Evolutionary conservation across 2,329 filamentous ascomycete genomes (phyloP), one percentile per base, ranked within the genome.

Genomic region (Diplodia sapinea): DNA sequence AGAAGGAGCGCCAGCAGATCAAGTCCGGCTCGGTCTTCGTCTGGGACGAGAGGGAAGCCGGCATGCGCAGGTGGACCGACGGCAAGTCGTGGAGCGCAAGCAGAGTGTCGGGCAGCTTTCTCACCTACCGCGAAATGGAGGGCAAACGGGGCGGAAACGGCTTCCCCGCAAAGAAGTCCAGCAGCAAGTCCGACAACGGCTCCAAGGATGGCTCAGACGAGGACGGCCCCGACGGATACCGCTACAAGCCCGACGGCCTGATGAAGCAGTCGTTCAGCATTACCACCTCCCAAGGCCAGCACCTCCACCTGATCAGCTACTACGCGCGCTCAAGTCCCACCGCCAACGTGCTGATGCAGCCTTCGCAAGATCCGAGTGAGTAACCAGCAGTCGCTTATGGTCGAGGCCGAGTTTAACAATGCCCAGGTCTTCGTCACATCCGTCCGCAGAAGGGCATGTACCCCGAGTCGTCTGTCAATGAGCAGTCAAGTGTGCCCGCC

Each of bases 241-340:
- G 78, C 26, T 74, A 84, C 83, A 66, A 99, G 97, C 84, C 92
- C 91, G 95, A 99, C 74, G 95, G 95, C 0, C 86, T 99, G 4
- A 97, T 98, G 93, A 99, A 99, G 86, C 95, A 99, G 81, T 98
- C 95, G 0, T 99, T 98, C 85, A 98, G 94, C 82, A 98, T 99
- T 81, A 97, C 94, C 26, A 98, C 95, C 1, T 93, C 91, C 1
- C 89, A 86, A 47, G 88, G 93, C 71, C 93, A 97, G 74, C 95
- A 98, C 77, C 88, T 99, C 1, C 95, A 99, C 81, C 86, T 99
- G 63, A 99, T 99, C 81, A 97, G 94, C 74, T 99, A 99, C 82
- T 98, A 94, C 80, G 91, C 93, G 3, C 87, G 94, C 67, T 91
- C 92, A 33, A 88, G 92, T 68, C 88, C 91, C 3, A 87, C 88